Percentiles rank a stretch among this genome's conserved stretches.
phyloP scores from a whole-genome alignment of 1,284 basidiomycete species.

The Malassezia equina region DNA sequence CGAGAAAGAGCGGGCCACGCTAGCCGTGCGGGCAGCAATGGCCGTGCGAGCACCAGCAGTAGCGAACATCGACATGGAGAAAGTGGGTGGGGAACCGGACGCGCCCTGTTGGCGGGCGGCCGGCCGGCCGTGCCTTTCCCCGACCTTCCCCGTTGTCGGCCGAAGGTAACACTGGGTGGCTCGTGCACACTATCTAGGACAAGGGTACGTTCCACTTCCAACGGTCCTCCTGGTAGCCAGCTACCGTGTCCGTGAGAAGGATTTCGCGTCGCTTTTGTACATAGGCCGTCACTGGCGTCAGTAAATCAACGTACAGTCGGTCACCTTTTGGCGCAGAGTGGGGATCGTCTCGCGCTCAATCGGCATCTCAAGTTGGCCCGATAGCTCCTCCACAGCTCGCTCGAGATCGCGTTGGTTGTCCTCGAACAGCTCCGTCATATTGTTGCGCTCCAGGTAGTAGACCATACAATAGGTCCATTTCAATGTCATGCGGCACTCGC shows the following conservation, averaged over 20 bases:
- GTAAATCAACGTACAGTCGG: constrained; percentile 55
- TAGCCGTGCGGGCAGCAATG: not conserved
- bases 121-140: no score
- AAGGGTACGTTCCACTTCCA: constrained; percentile 41
- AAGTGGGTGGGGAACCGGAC: not conserved
- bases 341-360: constrained; percentile 77
- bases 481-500: constrained; percentile 79
- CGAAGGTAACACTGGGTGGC: not conserved
- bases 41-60: constrained; percentile 11
- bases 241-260: constrained; percentile 82
- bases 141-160: constrained; percentile 5
- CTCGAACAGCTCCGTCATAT: constrained; percentile 90
- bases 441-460: constrained; percentile 75
- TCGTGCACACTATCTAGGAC: constrained; percentile 15
- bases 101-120: not conserved
- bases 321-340: constrained; percentile 75
- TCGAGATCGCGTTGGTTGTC: constrained; percentile 95
- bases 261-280: constrained; percentile 88
- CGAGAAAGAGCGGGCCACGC: constrained; percentile 8
- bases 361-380: constrained; percentile 78
- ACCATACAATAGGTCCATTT: constrained; percentile 99
- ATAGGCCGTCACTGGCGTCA: constrained; percentile 54
- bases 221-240: constrained; percentile 77
- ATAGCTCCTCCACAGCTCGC: constrained; percentile 84
- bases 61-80: constrained; percentile 5